Evolutionary conservation across 2,329 filamentous ascomycete genomes (phyloP), one percentile per base, ranked within the genome.

Genomic region (Ascochyta viciae-villosae): DNA sequence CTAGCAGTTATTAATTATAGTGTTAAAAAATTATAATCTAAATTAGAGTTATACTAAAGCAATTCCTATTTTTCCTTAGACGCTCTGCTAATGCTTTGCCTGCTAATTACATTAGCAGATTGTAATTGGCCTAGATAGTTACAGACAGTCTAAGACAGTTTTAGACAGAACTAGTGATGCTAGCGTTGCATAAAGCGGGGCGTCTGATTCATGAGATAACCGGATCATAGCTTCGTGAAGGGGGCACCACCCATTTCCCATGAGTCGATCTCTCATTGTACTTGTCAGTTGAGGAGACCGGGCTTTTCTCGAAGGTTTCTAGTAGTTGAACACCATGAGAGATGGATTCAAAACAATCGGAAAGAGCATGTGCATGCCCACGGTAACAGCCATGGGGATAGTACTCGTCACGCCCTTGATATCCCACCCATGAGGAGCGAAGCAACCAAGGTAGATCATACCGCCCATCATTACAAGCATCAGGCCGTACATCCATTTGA

Each of bases 251-350:
- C 16, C 24, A 10, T 16, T 19, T 2, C 6, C 19, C 3, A 16
- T 23, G 12, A 22, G 16, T 19, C 37, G 3, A 6, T 15, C 4
- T 39, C 9, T 8, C 37, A 16, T 13, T 10, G 5, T 19, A 6
- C 37, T 23, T 23, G 15, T 23, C 16, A 23, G 9, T 39, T 9
- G 12, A 39, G 22, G 8, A 39, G 4, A 10, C 5, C 19, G 37
- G 8, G 12, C 12, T 3, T 22, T 24, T 12, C 3, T 13, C 37
- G 6, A 24, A 22, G 16, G 4, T 0, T 13, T 24, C 54, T 83
- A 90, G 84, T 86, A 90, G n/a, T 87, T 88, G 75, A 91, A 91
- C 0, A 87, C 89, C 88, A 91, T 90, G 65, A 91, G 78, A 5
- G 87, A 88, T 15, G 89, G 89, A 75, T 91, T 91, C 49, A 91